phyloP scores from a whole-genome alignment of 1,284 basidiomycete species.

The Cutaneotrichosporon arboriforme region DNA sequence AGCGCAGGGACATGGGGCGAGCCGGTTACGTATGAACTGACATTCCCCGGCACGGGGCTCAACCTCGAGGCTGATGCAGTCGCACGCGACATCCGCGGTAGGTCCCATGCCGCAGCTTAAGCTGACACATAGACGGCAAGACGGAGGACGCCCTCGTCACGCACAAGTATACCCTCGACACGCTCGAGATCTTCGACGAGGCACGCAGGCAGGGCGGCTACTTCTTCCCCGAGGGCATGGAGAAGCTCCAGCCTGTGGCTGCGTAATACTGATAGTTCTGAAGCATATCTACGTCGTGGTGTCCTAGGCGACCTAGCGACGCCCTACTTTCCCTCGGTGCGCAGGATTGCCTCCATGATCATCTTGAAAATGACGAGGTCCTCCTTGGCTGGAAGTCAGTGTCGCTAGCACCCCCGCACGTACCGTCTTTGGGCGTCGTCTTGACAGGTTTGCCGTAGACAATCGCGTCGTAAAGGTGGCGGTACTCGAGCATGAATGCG shows the following conservation, averaged over 20 bases:
- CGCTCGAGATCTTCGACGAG: constrained; percentile 46
- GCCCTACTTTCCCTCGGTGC: not conserved
- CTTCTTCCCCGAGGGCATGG: constrained; percentile 39
- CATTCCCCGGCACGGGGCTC: constrained; percentile 35
- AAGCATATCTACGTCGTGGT: too few species aligned
- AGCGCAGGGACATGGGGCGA: constrained; percentile 10
- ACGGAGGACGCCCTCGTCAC: constrained; percentile 37
- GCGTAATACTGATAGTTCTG: too few species aligned
- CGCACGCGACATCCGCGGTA: constrained; percentile 36
- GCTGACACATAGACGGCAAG: constrained; percentile 25
- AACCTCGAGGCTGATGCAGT: constrained; percentile 49
- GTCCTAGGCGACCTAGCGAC: too few species aligned
- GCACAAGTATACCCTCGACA: constrained; percentile 39
- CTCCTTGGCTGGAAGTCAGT: constrained; percentile 26
- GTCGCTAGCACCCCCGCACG: not conserved
- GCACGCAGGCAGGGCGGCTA: constrained; percentile 43
- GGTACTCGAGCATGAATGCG: constrained; percentile 46
- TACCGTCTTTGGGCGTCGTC: constrained; percentile 32
- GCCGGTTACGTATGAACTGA: constrained; percentile 26
- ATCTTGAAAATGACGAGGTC: constrained; percentile 47
- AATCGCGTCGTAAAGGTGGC: constrained; percentile 36
- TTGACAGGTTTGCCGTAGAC: constrained; percentile 32
- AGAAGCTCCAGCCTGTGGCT: constrained; percentile 26
- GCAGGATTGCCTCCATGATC: constrained; percentile 25
- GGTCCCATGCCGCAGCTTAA: not conserved